Evolutionary conservation across 805 yeast genomes (phyloP), one percentile per base, ranked within the genome.

Genomic region (Metschnikowia bowlesiae): DNA sequence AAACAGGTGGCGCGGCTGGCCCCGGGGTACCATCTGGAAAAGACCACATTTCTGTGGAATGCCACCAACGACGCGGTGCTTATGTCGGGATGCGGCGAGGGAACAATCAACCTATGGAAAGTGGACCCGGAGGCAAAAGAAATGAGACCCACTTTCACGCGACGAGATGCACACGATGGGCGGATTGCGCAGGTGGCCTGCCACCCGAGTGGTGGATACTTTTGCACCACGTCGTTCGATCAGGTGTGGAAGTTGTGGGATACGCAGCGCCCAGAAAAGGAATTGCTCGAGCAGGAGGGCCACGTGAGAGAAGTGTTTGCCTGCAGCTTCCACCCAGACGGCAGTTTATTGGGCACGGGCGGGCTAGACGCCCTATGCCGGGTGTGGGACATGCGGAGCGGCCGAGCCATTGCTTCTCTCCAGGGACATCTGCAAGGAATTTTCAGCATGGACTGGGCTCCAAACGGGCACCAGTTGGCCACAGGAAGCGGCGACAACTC

Each of bases 181-280:
- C 74, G 96, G 50, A 83, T 90, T 0, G 75, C 85, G 1, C 71
- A 78, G 14, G 66, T 84, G 0, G 76, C 78, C 34, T 79, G 82
- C 53, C 96, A 90, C 65, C 96, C 96, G 1, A 57, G 69, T 4
- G 82, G 83, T 0, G 55, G 65, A 2, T 80, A 64, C 56, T 54
- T 86, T 0, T 87, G 83, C 0, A 77, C 88, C 9, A 85, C 96
- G 0, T 90, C 97, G 0, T 84, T 78, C 60, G 97, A 92, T 66
- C 75, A 75, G 55, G 88, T 96, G 0, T 92, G 97, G 97, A 78
- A 89, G 53, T 64, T 89, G 2, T 91, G 96, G 96, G 97, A 92
- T 64, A 55, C 82, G 0, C 67, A 69, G 10, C 77, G 73, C 4
- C 64, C 66, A 13, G 62, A 58, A 10, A 47, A 40, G 8, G 58